Percentiles rank a stretch among this genome's conserved stretches.
phyloP scores from a whole-genome alignment of 2,329 filamentous ascomycete genomes.

The Calonectria pteridis region DNA sequence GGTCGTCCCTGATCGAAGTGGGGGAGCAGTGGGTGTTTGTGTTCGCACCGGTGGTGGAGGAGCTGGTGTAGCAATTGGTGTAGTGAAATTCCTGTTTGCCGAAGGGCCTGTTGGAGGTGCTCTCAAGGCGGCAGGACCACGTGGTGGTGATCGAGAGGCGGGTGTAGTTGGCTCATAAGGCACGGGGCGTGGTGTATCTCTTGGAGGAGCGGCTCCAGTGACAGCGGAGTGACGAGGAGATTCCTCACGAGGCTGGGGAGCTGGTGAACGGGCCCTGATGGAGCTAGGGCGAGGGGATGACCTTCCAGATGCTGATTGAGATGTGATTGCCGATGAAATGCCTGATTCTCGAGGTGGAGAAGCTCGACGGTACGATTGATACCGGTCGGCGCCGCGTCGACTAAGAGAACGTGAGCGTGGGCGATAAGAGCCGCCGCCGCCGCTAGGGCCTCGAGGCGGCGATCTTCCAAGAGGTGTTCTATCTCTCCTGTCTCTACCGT shows the following conservation, averaged over 20 bases:
- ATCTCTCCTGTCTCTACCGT: constrained; percentile 59
- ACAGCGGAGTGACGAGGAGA: constrained; percentile 48
- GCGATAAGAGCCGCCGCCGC: constrained; percentile 61
- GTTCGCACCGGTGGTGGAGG: constrained; percentile 49
- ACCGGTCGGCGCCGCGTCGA: constrained; percentile 60
- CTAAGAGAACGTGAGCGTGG: constrained; percentile 66
- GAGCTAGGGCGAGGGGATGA: constrained; percentile 66
- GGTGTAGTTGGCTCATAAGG: constrained; percentile 46
- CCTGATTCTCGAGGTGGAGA: constrained; percentile 64
- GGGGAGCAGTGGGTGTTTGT: constrained; percentile 49
- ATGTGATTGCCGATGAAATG: constrained; percentile 64
- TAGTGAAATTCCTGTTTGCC: constrained; percentile 54
- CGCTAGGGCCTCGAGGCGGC: constrained; percentile 41
- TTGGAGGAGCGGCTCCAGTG: constrained; percentile 39
- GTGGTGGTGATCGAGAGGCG: constrained; percentile 62
- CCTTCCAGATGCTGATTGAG: constrained; percentile 63
- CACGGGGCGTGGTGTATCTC: constrained; percentile 45
- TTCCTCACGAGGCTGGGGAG: constrained; percentile 55
- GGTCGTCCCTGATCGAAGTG: constrained; percentile 54
- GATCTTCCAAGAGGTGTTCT: constrained; percentile 48
- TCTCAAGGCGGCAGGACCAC: constrained; percentile 66
- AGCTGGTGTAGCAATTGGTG: constrained; percentile 51
- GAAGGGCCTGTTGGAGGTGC: constrained; percentile 61
- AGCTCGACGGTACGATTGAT: constrained; percentile 59
- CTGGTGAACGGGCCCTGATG: constrained; percentile 62